phyloP scores from a whole-genome alignment of 2,329 filamentous ascomycete species.

The Fusarium gaditjirri region DNA sequence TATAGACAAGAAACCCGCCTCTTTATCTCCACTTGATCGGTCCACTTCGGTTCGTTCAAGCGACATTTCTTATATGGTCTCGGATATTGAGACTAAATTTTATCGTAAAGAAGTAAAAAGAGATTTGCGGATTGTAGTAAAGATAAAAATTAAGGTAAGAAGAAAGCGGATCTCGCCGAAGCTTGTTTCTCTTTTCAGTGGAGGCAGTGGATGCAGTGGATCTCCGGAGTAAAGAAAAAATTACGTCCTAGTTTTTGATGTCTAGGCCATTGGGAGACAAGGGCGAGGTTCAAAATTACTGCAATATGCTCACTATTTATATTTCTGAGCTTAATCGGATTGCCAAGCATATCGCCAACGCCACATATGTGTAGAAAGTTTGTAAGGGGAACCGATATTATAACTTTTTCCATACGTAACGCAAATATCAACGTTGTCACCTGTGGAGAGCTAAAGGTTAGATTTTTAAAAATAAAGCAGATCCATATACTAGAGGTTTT shows the following conservation, averaged over 20 bases:
- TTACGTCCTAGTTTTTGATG: neutral
- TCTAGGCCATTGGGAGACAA: neutral
- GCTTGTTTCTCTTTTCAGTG: conserved; percentile 12
- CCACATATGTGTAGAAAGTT: neutral
- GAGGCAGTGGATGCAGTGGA: conserved; percentile 6
- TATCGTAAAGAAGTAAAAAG: neutral
- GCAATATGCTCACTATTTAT: conserved; percentile 1
- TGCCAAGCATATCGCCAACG: neutral
- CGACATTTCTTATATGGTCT: neutral
- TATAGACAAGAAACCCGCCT: neutral
- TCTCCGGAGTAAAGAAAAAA: neutral
- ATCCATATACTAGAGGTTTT: neutral
- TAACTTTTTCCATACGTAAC: accelerated
- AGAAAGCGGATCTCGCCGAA: neutral
- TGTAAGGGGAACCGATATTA: accelerated
- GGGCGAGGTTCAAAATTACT: neutral
- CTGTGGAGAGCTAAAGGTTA: accelerated
- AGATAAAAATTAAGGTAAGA: neutral
- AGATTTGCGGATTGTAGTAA: too few species aligned
- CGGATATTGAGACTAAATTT: accelerated
- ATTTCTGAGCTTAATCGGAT: neutral
- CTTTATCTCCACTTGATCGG: neutral
- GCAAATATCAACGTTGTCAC: neutral
- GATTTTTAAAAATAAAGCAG: accelerated
- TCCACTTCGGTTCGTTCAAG: accelerated